Base-by-base conservation (phyloP, 805 yeast genomes). In the Yarrowia phangngaensis region DNA sequence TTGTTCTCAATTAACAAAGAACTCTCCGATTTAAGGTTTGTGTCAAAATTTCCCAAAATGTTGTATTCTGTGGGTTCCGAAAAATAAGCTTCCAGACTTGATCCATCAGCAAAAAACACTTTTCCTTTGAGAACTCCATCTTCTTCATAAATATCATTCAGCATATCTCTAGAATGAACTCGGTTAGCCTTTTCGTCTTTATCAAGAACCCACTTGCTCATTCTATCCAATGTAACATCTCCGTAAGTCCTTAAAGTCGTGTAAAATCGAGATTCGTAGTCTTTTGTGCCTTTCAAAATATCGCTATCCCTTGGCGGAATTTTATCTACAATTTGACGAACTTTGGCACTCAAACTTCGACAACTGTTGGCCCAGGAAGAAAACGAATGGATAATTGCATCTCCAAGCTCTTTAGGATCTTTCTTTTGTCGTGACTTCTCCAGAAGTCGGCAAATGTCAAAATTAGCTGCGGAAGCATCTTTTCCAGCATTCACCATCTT, bases 141-240 rank as follows among this genome's bases (percentile, higher is more conserved):
- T 53, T 76, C 76, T 60, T 87, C 95, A 23, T 83, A 68, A 59
- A 84, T 84, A 43, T 78, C 82, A 19, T 90, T 69, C 45, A 79
- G 73, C 52, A 76, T 71, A 2, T 82, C 80, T 0, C 95, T 75
- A 53, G 80, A 63, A 19, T 61, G 58, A 24, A 89, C 84, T 20
- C 92, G 71, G 60, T 87, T 36, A 3, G 4, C 14, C 5, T 36
- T 17, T 4, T 19, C 8, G 3, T 13, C n/a, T n/a, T 32, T 32
- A n/a, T 19, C 45, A 17, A 38, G 14, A 14, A 15, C 32, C 45
- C 45, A 38, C 32, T 6, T 11, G 31, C 32, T 8, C 45, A 38
- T 38, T 3, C 11, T n/a, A 4, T 19, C 11, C 19, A 38, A 16
- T 1, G 31, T 6, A 2, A 13, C n/a, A 14, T 38, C 32, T 4